phyloP scores from a whole-genome alignment of 139 green algal genomes.

The Micractinium sp. region DNA sequence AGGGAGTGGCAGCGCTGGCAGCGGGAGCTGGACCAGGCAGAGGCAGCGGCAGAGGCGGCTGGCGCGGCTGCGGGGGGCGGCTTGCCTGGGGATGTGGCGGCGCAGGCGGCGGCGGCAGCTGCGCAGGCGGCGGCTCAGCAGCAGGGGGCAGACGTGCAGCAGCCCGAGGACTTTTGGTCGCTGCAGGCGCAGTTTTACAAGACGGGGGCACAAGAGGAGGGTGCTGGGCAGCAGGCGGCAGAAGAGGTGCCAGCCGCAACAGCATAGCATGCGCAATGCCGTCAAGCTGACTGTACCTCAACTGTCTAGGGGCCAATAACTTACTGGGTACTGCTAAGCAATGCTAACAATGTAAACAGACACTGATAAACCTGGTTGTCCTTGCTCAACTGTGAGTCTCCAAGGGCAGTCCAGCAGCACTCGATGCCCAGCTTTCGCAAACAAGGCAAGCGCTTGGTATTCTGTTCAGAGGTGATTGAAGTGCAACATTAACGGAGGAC shows the following conservation, averaged over 20 bases:
- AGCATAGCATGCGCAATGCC: too few species aligned
- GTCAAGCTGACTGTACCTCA: too few species aligned
- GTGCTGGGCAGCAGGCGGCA: neutral
- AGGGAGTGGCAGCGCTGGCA: slow-evolving; percentile 22
- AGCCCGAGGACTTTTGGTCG: slow-evolving; percentile 27
- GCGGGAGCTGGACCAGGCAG: neutral
- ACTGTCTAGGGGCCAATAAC: too few species aligned
- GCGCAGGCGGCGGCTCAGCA: neutral
- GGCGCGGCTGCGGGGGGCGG: neutral
- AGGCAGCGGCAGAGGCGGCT: neutral
- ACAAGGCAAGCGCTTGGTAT: too few species aligned
- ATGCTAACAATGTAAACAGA: too few species aligned
- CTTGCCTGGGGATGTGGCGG: neutral
- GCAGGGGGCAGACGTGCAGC: neutral
- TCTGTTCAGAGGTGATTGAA: too few species aligned
- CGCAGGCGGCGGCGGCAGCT: neutral
- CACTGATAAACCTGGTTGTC: too few species aligned
- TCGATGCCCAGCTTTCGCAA: too few species aligned
- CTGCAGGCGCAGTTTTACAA: slow-evolving; percentile 35
- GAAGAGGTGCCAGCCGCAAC: neutral
- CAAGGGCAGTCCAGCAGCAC: too few species aligned
- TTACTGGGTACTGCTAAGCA: too few species aligned
- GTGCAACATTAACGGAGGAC: too few species aligned
- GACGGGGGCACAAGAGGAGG: neutral
- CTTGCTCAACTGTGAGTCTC: too few species aligned